Base-by-base conservation (phyloP, 2,329 filamentous ascomycete species). In the Fusarium sp. region DNA sequence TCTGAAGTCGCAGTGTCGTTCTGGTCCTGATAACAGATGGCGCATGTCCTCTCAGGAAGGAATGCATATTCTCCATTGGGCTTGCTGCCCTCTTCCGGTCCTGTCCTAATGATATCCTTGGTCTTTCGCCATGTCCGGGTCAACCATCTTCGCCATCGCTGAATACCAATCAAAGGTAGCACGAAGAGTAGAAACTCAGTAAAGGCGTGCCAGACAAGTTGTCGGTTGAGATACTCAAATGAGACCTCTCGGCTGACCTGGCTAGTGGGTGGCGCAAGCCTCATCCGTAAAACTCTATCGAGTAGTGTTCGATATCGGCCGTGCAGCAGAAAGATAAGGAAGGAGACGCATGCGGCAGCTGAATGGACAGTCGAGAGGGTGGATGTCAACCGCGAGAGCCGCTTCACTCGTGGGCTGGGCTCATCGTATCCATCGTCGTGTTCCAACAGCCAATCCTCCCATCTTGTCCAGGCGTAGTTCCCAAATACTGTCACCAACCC, bases 141-240 rank as follows among this genome's bases (percentile, higher is more conserved):
- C n/a, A 97, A 83, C 91, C 95, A 97, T 71, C 94, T 87, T 62
- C 93, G 88, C 96, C 96, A 99, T 70, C 93, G 88, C 75, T 92
- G 91, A 72, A 99, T 95, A 56, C 96, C 96, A 42, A 99, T 92
- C n/a, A 99, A 86, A 0, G 96, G 96, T n/a, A 99, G 85, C 16
- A 98, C 87, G 79, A 98, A 99, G 31, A 99, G 87, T n/a, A 99
- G 84, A 74, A 99, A 99, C 78, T 99, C 96, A 25, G 96, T 99
- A 75, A 99, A 97, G n/a, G 96, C 96, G 80, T 99, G 96, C 96
- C 96, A 99, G 36, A 99, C 96, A 10, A 99, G 88, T 81, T 99
- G 96, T 51, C 96, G 90, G 79, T 99, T 99, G 54, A 98, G 87
- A 76, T 97, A 98, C 81, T 99, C 96, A 77, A 99, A 98, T 1